These are phyloP conservation scores for Mycena indigotica DNA, from an alignment of 768 basidiomycete species.

Conservation along the genomic window DNA sequence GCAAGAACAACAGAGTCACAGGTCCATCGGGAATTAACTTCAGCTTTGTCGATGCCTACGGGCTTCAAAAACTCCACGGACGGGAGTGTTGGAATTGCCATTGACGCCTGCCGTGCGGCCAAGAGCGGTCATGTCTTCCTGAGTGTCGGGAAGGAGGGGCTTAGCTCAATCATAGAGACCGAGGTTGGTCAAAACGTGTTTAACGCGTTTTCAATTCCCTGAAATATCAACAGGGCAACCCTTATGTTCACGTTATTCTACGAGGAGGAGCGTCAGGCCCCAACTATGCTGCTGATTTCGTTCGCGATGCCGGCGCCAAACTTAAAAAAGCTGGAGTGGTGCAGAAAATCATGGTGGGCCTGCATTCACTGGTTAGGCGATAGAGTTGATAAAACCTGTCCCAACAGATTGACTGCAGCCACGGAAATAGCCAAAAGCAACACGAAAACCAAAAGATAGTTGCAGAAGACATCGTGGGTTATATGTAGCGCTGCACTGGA, in stretches of 20 bases:
- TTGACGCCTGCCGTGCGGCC: constrained; percentile 95
- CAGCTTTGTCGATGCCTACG: constrained; percentile 90
- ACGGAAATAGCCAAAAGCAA: constrained; percentile 94
- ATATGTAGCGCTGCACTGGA: constrained; percentile 6
- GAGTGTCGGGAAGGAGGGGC: constrained; percentile 94
- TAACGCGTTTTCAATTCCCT: background rate
- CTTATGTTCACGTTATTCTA: constrained; percentile 91
- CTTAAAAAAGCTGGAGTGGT: constrained; percentile 77
- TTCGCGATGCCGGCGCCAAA: constrained; percentile 73
- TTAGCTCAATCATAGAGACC: constrained; percentile 94
- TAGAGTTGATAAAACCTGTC: background rate
- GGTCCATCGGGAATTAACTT: constrained; percentile 87
- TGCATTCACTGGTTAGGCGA: constrained; percentile 1
- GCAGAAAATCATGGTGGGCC: constrained; percentile 82
- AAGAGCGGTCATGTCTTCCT: constrained; percentile 92
- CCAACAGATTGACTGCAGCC: constrained; percentile 89
- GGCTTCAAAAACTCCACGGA: constrained; percentile 99
- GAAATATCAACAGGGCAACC: constrained; percentile 65
- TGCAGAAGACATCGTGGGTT: constrained; percentile 82
- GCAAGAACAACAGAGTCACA: constrained; percentile 92
- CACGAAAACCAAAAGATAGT: constrained; percentile 87
- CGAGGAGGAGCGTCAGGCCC: constrained; percentile 89
- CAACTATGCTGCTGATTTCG: constrained; percentile 81
- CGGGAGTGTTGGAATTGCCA: constrained; percentile 85
- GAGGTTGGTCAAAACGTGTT: constrained; percentile 48